These are phyloP conservation scores for Beta vulgaris DNA, from an alignment of 148 eudicot species.

Conservation along the genomic window DNA sequence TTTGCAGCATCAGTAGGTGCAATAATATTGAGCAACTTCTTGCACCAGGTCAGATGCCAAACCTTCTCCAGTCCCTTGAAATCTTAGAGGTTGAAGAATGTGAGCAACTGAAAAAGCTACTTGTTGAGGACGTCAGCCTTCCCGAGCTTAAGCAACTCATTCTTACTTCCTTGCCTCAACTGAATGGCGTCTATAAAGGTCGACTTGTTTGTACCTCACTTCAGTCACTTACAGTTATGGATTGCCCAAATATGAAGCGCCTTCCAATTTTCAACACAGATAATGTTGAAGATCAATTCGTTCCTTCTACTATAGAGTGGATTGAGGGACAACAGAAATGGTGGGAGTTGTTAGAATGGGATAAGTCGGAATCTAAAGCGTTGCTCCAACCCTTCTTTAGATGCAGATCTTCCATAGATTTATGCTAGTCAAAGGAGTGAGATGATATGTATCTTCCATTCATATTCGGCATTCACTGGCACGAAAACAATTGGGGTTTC, in stretches of 20 bases:
- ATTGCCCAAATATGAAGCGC: neutral
- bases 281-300: neutral
- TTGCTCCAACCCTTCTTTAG: neutral
- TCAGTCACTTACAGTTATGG: neutral
- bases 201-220: neutral
- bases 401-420: neutral
- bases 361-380: neutral
- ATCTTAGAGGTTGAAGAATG: conserved; percentile 1
- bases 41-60: neutral
- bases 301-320: neutral
- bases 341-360: neutral
- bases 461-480: too few species aligned
- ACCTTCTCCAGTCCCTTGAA: conserved; percentile 6
- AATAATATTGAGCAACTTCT: neutral
- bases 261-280: neutral
- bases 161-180: neutral
- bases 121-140: neutral
- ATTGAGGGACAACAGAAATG: neutral
- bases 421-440: neutral
- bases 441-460: too few species aligned
- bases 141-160: neutral
- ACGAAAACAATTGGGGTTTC: too few species aligned
- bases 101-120: neutral
- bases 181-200: neutral
- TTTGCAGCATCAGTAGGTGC: conserved; percentile 16